Evolutionary conservation across 1,284 basidiomycete species (phyloP).

Genomic region (Kwoniella shivajii): DNA sequence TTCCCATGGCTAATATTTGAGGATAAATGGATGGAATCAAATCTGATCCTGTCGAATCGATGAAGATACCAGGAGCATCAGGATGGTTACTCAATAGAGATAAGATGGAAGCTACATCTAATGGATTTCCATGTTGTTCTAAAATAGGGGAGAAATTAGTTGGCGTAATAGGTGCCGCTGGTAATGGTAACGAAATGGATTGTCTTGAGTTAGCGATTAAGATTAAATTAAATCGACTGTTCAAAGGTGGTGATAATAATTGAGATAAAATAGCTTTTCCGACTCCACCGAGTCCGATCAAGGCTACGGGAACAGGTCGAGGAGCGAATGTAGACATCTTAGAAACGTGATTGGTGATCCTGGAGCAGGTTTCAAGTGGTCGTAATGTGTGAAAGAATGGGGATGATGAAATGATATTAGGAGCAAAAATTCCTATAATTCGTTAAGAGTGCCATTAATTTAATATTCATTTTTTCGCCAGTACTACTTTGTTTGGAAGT

Average conservation of each 20-base stretch:
- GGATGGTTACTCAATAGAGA: slow-evolving; percentile 50
- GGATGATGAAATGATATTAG: neutral
- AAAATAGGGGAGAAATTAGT: slow-evolving; percentile 52
- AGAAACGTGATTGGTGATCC: neutral
- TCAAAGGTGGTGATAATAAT: slow-evolving; percentile 66
- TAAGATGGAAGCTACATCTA: slow-evolving; percentile 56
- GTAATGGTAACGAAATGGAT: slow-evolving; percentile 62
- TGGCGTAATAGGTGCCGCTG: slow-evolving; percentile 51
- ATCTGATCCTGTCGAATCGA: slow-evolving; percentile 93
- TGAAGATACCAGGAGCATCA: slow-evolving; percentile 70
- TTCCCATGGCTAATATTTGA: slow-evolving; percentile 72
- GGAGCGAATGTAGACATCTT: slow-evolving; percentile 26
- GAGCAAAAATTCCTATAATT: neutral
- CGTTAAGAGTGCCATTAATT: too few species aligned
- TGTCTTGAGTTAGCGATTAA: slow-evolving; percentile 76
- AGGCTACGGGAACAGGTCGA: slow-evolving; percentile 61
- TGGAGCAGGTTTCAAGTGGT: neutral
- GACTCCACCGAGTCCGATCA: slow-evolving; percentile 85
- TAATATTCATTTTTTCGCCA: neutral
- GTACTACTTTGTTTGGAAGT: too few species aligned
- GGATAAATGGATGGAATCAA: slow-evolving; percentile 83
- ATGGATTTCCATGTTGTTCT: slow-evolving; percentile 46
- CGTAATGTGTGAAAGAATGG: neutral
- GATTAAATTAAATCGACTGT: slow-evolving; percentile 68
- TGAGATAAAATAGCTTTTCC: slow-evolving; percentile 75